Evolutionary conservation across 2,329 filamentous ascomycete genomes (phyloP).

Genomic region (Pseudogymnoascus sp.): DNA sequence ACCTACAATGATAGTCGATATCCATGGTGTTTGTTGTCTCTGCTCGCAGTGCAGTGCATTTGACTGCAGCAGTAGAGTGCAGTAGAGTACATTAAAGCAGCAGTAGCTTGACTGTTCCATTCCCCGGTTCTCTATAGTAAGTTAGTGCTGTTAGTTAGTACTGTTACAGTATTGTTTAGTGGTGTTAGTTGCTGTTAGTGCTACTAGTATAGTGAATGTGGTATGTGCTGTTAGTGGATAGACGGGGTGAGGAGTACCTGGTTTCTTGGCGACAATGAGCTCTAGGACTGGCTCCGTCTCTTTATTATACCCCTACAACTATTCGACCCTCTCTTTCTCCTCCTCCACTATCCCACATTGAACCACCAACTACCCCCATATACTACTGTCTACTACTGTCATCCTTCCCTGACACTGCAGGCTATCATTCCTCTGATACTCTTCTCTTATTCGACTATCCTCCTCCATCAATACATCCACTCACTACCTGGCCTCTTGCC

Average conservation of each 20-base stretch:
- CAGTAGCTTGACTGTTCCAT: not conserved
- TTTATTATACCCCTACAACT: not conserved
- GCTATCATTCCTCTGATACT: not conserved
- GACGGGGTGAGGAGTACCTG: not conserved
- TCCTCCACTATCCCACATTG: not conserved
- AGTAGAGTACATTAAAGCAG: not conserved
- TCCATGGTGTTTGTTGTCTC: not conserved
- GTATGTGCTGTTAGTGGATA: constrained; percentile 1
- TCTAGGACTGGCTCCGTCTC: not conserved
- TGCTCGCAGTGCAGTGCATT: not conserved
- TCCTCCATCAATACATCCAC: not conserved
- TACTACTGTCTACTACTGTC: not conserved
- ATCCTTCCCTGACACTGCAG: constrained; percentile 2
- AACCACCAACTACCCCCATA: not conserved
- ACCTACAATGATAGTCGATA: not conserved
- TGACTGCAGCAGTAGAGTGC: not conserved
- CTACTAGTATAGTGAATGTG: not conserved
- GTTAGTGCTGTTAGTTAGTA: not conserved
- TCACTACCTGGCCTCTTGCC: constrained; percentile 4
- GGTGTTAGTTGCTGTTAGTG: not conserved
- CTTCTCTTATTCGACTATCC: not conserved
- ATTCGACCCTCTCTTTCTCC: not conserved
- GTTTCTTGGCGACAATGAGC: not conserved
- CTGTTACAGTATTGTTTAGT: not conserved
- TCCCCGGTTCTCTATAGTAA: not conserved